Evolutionary conservation across 805 yeast genomes (phyloP).

Genomic region (Candida pseudoglaebosa): DNA sequence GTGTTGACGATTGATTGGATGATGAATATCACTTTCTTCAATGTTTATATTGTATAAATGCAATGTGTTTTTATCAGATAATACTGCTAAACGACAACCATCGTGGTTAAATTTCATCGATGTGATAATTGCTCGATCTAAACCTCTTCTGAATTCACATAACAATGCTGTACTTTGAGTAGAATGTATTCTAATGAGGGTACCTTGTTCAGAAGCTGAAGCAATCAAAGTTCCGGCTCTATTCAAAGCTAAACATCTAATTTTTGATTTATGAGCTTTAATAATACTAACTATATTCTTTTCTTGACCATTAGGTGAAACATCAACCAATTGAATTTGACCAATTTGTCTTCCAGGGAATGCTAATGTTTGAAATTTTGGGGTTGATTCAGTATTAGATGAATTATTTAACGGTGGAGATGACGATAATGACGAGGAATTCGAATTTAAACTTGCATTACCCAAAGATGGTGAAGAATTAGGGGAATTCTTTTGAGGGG

Average conservation of each 20-base stretch:
- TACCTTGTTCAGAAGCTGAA: slow-evolving; percentile 79
- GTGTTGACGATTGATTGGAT: slow-evolving; percentile 54
- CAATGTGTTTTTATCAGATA: slow-evolving; percentile 85
- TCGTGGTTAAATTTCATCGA: slow-evolving; percentile 81
- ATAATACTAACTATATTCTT: slow-evolving; percentile 63
- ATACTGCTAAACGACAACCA: slow-evolving; percentile 72
- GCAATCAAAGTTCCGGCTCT: slow-evolving; percentile 67
- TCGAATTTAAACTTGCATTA: slow-evolving; percentile 1
- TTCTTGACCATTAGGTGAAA: slow-evolving; percentile 61
- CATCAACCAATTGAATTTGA: slow-evolving; percentile 76
- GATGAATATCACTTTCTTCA: slow-evolving; percentile 1
- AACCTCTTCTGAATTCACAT: slow-evolving; percentile 86
- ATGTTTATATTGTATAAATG: slow-evolving; percentile 64
- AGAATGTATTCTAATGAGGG: slow-evolving; percentile 71
- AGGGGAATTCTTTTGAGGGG: slow-evolving; percentile 4
- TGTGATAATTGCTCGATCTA: slow-evolving; percentile 78
- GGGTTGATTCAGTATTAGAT: slow-evolving; percentile 6
- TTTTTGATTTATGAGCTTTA: slow-evolving; percentile 69
- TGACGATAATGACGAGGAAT: slow-evolving; percentile 7
- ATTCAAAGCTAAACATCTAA: slow-evolving; percentile 62
- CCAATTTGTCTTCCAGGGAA: slow-evolving; percentile 77
- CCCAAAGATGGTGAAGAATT: background rate
- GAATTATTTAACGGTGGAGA: slow-evolving; percentile 4
- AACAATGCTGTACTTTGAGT: slow-evolving; percentile 63
- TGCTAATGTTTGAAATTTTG: slow-evolving; percentile 53